phyloP scores from a whole-genome alignment of 805 yeast species.

The Starmerella riodocensis region DNA sequence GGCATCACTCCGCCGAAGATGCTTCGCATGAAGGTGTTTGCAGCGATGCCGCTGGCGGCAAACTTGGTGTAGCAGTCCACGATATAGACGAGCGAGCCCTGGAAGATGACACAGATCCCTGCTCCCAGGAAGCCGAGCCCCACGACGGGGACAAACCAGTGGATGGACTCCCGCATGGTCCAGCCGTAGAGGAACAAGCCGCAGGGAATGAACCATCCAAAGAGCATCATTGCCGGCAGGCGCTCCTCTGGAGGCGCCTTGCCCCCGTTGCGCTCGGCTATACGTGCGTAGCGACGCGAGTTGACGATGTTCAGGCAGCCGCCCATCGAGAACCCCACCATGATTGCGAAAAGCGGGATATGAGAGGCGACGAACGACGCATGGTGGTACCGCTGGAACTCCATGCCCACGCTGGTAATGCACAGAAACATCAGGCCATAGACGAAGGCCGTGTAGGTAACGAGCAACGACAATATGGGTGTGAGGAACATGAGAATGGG shows the following conservation, averaged over 20 bases:
- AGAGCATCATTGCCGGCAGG: conserved; percentile 39
- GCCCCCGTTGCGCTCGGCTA: conserved; percentile 29
- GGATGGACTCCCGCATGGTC: conserved; percentile 37
- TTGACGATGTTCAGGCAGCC: conserved; percentile 24
- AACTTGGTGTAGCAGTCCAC: conserved; percentile 47
- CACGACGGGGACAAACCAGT: conserved; percentile 44
- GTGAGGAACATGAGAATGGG: conserved; percentile 63
- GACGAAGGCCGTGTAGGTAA: conserved; percentile 33
- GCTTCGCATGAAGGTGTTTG: conserved; percentile 45
- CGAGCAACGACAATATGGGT: conserved; percentile 33
- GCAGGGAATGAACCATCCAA: conserved; percentile 36
- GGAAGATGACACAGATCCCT: conserved; percentile 46
- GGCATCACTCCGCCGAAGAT: conserved; percentile 50
- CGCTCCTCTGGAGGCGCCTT: conserved; percentile 48
- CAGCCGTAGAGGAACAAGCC: conserved; percentile 54
- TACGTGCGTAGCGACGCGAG: conserved; percentile 23
- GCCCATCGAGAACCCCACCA: conserved; percentile 28
- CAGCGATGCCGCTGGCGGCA: conserved; percentile 53
- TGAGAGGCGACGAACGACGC: conserved; percentile 27
- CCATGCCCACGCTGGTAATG: conserved; percentile 31
- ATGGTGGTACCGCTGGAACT: conserved; percentile 26
- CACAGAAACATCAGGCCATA: conserved; percentile 34
- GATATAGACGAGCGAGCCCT: conserved; percentile 48
- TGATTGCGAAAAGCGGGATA: conserved; percentile 27
- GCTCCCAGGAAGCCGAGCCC: conserved; percentile 40